These are phyloP conservation scores for Stemphylium lycopersici DNA, from an alignment of 2,329 filamentous ascomycete genomes.

Conservation along the genomic window DNA sequence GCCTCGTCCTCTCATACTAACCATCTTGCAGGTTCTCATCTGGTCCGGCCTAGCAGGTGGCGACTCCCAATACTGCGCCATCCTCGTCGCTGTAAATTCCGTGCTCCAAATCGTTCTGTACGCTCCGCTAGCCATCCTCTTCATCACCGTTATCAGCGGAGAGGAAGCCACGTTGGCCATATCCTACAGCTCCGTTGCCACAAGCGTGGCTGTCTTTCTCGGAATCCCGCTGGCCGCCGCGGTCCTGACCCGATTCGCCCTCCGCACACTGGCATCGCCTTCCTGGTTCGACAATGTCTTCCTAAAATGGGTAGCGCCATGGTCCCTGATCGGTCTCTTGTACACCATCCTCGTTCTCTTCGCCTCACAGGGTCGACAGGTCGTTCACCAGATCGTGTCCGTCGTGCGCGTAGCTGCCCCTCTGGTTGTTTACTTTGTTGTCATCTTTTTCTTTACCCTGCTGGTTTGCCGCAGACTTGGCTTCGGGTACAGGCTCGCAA, in stretches of 20 bases:
- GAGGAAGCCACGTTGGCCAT: conserved; percentile 48
- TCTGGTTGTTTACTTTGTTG: conserved; percentile 75
- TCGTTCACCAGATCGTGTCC: conserved; percentile 79
- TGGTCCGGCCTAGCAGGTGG: conserved; percentile 77
- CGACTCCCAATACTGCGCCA: conserved; percentile 76
- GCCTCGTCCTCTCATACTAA: not conserved
- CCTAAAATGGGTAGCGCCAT: conserved; percentile 68
- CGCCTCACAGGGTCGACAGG: conserved; percentile 73
- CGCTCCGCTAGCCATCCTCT: conserved; percentile 48
- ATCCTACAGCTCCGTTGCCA: conserved; percentile 70
- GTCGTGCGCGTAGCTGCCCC: conserved; percentile 79
- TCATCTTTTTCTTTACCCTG: conserved; percentile 73
- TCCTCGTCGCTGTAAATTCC: conserved; percentile 51
- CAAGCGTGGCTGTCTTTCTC: conserved; percentile 78
- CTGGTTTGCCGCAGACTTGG: conserved; percentile 60
- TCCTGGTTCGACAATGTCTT: conserved; percentile 68
- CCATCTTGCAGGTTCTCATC: conserved; percentile 60
- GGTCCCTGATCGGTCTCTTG: conserved; percentile 77
- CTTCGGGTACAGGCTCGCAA: conserved; percentile 69
- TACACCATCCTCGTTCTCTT: conserved; percentile 85
- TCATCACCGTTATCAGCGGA: conserved; percentile 67
- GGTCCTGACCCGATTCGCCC: conserved; percentile 68
- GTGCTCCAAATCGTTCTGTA: conserved; percentile 50
- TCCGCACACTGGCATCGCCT: conserved; percentile 57
- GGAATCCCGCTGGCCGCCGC: conserved; percentile 76